Percentiles rank a stretch among this genome's conserved stretches.
These are phyloP conservation scores for Trematosphaeria pertusa DNA, from an alignment of 2,329 filamentous ascomycete species.

Conservation along the genomic window DNA sequence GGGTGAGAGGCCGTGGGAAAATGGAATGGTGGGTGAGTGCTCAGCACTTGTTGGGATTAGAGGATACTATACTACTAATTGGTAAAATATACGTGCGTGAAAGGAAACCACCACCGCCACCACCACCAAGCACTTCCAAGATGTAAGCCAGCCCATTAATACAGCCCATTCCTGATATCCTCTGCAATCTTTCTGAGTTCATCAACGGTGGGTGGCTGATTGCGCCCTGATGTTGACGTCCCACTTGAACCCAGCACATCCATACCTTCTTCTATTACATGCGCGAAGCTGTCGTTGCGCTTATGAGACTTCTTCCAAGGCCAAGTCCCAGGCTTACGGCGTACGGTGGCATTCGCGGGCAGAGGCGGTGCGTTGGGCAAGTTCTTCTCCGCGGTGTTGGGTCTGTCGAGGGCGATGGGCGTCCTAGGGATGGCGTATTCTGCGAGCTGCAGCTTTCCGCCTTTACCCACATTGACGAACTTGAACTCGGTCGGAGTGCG, in stretches of 20 bases:
- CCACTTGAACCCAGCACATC: slow-evolving; percentile 13
- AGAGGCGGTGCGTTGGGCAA: not conserved
- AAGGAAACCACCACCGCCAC: not conserved
- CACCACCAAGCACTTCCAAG: no score
- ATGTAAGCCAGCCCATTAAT: slow-evolving; percentile 11
- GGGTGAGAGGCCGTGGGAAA: not conserved
- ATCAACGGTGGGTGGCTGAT: slow-evolving; percentile 25
- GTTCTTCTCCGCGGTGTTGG: slow-evolving; percentile 1
- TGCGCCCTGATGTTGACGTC: slow-evolving; percentile 8
- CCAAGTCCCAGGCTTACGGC: slow-evolving; percentile 11
- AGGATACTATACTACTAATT: not conserved
- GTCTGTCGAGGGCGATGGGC: slow-evolving; percentile 18
- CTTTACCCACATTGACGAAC: slow-evolving; percentile 18
- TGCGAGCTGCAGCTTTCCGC: slow-evolving; percentile 13
- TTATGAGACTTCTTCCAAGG: slow-evolving; percentile 10
- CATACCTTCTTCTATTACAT: slow-evolving; percentile 24
- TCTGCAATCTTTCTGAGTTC: slow-evolving; percentile 31
- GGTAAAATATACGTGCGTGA: not conserved
- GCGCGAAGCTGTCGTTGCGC: slow-evolving; percentile 23
- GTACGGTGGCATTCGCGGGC: slow-evolving; percentile 1
- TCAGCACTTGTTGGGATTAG: not conserved
- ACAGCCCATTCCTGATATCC: slow-evolving; percentile 27
- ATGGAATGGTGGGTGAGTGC: no score
- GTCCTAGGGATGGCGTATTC: slow-evolving; percentile 13
- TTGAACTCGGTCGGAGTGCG: slow-evolving; percentile 23